These are phyloP conservation scores for Leucoagaricus sp. DNA, from an alignment of 1,284 basidiomycete genomes.

Conservation along the genomic window DNA sequence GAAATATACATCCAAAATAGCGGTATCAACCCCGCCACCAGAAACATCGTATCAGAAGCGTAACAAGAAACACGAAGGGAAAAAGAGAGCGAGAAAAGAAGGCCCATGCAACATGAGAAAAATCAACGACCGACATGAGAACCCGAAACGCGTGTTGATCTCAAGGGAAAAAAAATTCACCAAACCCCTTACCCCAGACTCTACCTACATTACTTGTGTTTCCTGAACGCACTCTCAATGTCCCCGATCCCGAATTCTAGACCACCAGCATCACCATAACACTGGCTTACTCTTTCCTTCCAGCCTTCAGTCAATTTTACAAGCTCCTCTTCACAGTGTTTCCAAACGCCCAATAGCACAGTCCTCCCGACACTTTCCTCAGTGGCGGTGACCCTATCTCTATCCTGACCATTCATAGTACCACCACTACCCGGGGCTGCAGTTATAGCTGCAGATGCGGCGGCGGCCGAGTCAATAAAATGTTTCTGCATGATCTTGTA, in stretches of 20 bases:
- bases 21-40: background rate
- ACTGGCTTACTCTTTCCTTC: slow-evolving; percentile 67
- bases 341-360: slow-evolving; percentile 85
- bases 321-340: slow-evolving; percentile 82
- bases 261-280: slow-evolving; percentile 66
- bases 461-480: slow-evolving; percentile 71
- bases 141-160: background rate
- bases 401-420: background rate
- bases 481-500: slow-evolving; percentile 96
- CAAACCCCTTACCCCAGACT: slow-evolving; percentile 15
- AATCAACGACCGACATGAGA: background rate
- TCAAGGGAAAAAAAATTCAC: background rate
- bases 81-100: background rate
- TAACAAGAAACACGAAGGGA: background rate
- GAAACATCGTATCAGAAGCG: background rate
- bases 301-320: slow-evolving; percentile 73
- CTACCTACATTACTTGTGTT: slow-evolving; percentile 54
- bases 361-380: slow-evolving; percentile 61
- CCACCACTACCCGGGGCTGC: slow-evolving; percentile 5
- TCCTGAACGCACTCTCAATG: slow-evolving; percentile 69
- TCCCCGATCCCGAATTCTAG: slow-evolving; percentile 80
- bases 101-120: background rate
- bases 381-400: slow-evolving; percentile 61
- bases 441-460: background rate
- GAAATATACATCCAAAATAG: slow-evolving; percentile 10